phyloP scores from a whole-genome alignment of 192 early-diverging fungal species.

The Coemansia sp. region DNA sequence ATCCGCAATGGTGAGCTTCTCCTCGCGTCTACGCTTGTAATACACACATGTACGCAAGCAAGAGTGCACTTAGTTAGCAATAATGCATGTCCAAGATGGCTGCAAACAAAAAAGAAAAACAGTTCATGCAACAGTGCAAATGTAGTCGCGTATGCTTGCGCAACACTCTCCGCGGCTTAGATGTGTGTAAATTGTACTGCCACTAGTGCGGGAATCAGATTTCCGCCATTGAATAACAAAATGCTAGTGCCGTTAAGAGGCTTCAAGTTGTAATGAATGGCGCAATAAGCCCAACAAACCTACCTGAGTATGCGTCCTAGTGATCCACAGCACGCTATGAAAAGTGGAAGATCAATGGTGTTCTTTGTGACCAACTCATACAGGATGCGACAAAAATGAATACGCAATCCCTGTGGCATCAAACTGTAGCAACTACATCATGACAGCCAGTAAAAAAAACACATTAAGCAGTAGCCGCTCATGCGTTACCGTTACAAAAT shows the following conservation, averaged over 20 bases:
- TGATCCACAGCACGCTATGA: conserved; percentile 61
- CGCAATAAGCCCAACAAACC: conserved; percentile 10
- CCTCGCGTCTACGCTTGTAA: conserved; percentile 43
- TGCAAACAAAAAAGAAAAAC: not conserved
- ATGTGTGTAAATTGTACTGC: not conserved
- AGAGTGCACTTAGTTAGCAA: not conserved
- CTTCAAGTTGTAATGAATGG: not conserved
- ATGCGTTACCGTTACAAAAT: not conserved
- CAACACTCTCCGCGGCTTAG: not conserved
- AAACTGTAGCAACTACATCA: conserved; percentile 44
- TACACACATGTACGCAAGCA: not conserved
- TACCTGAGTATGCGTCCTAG: conserved; percentile 71
- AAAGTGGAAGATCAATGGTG: conserved; percentile 66
- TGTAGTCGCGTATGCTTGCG: not conserved
- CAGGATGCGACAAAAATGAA: conserved; percentile 51
- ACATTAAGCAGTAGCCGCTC: not conserved
- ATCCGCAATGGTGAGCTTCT: conserved; percentile 58
- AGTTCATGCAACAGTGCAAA: not conserved
- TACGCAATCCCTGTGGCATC: conserved; percentile 25
- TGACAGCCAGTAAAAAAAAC: not conserved
- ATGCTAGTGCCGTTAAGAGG: not conserved
- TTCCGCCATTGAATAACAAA: not conserved
- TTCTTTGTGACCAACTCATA: conserved; percentile 65
- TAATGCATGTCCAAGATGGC: not conserved
- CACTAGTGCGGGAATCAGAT: not conserved